Percentiles rank a stretch among this genome's conserved stretches.
Conservation (phyloP, 2,329 filamentous ascomycete genomes). For the Diaporthe humulicola region DNA sequence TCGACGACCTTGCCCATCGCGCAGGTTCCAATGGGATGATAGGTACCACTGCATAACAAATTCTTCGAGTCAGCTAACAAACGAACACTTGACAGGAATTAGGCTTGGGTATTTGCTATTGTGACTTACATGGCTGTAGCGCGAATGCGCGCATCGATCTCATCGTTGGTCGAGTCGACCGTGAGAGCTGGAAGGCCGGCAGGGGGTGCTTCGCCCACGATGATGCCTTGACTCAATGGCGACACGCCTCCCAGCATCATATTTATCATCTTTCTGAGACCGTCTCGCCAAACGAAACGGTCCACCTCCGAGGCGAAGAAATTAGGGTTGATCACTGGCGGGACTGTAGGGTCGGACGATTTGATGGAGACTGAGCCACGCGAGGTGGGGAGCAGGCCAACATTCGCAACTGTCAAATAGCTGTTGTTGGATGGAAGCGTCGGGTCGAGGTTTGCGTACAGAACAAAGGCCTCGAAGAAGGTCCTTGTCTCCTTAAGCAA, state of each 20-base stretch:
- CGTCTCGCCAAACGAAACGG: slow-evolving; percentile 2
- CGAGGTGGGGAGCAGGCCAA: neutral
- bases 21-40: slow-evolving; percentile 23
- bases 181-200: slow-evolving; percentile 10
- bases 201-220: slow-evolving; percentile 13
- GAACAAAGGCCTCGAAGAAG: slow-evolving; percentile 6
- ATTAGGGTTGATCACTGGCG: slow-evolving; percentile 2
- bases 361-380: slow-evolving; percentile 6
- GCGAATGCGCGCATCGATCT: slow-evolving; percentile 10
- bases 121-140: slow-evolving; percentile 12
- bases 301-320: slow-evolving; percentile 19
- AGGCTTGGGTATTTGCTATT: neutral
- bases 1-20: slow-evolving; percentile 46
- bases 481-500: slow-evolving; percentile 1
- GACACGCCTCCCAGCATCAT: slow-evolving; percentile 1
- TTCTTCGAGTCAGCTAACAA: neutral
- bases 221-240: slow-evolving; percentile 13
- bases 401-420: slow-evolving; percentile 4
- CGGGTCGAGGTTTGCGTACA: slow-evolving; percentile 2
- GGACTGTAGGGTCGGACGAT: neutral
- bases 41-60: neutral
- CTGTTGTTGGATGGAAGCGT: neutral
- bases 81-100: too few species aligned
- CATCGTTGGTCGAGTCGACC: slow-evolving; percentile 15
- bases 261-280: neutral